Evolutionary conservation across 2,329 filamentous ascomycete genomes (phyloP).

Genomic region (Cladosporium sp.): DNA sequence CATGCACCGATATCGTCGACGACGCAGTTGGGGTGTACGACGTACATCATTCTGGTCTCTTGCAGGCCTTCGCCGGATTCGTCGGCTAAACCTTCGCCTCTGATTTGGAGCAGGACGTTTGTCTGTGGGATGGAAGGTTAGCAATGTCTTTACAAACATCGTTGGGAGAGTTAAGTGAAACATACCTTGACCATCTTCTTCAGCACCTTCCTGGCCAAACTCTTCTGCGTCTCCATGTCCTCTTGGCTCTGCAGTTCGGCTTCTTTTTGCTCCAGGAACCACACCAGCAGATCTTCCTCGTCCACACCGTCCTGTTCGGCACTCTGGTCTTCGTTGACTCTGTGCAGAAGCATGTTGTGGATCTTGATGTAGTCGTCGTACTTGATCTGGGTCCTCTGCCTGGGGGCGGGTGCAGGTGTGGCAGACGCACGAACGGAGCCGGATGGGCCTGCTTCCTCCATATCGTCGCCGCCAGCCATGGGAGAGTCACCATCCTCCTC

Average conservation of each 20-base stretch:
- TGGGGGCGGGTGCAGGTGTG: slow-evolving; percentile 36
- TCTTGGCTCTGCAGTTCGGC: slow-evolving; percentile 75
- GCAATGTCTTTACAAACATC: too few relatives aligned
- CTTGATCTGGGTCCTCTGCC: slow-evolving; percentile 78
- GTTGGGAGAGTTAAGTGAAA: slow-evolving; percentile 18
- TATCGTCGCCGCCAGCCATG: slow-evolving; percentile 42
- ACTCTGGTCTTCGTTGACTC: slow-evolving; percentile 77
- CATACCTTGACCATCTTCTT: slow-evolving; percentile 93
- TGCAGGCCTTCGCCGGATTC: slow-evolving; percentile 57
- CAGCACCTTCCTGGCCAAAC: slow-evolving; percentile 75
- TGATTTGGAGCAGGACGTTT: slow-evolving; percentile 55
- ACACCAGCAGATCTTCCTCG: slow-evolving; percentile 72
- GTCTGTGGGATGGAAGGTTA: slow-evolving; percentile 39
- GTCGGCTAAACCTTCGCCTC: slow-evolving; percentile 85
- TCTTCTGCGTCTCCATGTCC: slow-evolving; percentile 70
- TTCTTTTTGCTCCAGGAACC: slow-evolving; percentile 92
- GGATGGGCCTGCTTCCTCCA: slow-evolving; percentile 27
- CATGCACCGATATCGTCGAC: slow-evolving; percentile 52
- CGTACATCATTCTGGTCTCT: slow-evolving; percentile 64
- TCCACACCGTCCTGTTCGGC: slow-evolving; percentile 75
- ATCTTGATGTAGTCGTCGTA: slow-evolving; percentile 94
- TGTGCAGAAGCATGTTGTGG: slow-evolving; percentile 76
- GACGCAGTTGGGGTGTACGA: slow-evolving; percentile 90
- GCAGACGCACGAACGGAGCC: slow-evolving; percentile 39
- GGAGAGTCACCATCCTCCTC: slow-evolving; percentile 45